phyloP scores from a whole-genome alignment of 1,284 basidiomycete genomes.

The Ganoderma meredithae region DNA sequence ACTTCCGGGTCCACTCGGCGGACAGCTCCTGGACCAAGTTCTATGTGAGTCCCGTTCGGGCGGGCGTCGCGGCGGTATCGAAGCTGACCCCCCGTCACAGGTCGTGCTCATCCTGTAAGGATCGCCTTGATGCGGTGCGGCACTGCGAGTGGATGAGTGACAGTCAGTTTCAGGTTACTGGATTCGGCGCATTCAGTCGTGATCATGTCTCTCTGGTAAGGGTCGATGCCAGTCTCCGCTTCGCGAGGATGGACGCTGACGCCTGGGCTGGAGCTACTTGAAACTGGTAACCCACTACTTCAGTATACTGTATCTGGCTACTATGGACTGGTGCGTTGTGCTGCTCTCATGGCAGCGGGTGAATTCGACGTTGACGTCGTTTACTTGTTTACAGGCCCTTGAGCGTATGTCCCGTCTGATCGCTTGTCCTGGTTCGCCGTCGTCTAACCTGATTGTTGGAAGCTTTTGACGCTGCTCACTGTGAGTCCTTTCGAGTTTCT shows the following conservation, averaged over 20 bases:
- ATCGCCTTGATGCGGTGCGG: too few species aligned
- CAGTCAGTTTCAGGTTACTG: not conserved
- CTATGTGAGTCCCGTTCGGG: not conserved
- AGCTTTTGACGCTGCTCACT: not conserved
- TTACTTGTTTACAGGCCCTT: not conserved
- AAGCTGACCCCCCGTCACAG: not conserved
- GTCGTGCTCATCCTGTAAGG: conserved; percentile 1
- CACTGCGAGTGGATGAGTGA: not conserved
- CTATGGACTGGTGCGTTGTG: conserved; percentile 23
- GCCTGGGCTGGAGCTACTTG: conserved; percentile 4
- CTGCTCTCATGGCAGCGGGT: too few species aligned
- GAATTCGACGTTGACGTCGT: too few species aligned
- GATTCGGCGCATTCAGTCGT: not conserved
- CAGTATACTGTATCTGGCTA: conserved; percentile 37
- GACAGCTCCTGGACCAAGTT: not conserved
- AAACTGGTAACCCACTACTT: conserved; percentile 7
- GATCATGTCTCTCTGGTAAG: conserved; percentile 3
- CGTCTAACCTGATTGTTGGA: not conserved
- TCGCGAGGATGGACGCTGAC: not conserved
- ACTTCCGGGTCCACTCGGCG: not conserved
- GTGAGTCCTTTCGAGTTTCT: not conserved
- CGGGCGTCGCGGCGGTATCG: too few species aligned
- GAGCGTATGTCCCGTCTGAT: not conserved
- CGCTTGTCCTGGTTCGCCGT: not conserved
- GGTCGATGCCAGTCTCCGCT: not conserved